Evolutionary conservation across 2,329 filamentous ascomycete species (phyloP).

Genomic region (Didymella sp.): DNA sequence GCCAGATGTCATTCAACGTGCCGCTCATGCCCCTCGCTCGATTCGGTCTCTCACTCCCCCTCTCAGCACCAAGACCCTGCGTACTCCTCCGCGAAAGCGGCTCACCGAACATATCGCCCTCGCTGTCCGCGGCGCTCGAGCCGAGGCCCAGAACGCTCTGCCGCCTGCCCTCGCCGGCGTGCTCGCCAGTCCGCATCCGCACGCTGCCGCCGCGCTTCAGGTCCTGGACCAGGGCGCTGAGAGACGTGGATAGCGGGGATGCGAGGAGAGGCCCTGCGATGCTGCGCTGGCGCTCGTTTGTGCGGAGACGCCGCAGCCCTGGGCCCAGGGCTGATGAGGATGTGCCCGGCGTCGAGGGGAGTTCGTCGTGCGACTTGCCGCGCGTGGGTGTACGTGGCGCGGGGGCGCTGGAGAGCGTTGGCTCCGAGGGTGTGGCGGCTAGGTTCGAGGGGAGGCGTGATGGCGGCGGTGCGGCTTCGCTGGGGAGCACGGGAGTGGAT

Average conservation of each 20-base stretch:
- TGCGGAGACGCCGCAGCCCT: conserved; percentile 37
- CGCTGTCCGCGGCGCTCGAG: conserved; percentile 8
- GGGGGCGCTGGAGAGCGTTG: conserved; percentile 6
- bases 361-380: conserved; percentile 18
- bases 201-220: conserved; percentile 62
- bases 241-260: conserved; percentile 65
- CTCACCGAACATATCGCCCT: conserved; percentile 26
- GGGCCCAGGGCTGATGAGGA: conserved; percentile 26
- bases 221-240: conserved; percentile 70
- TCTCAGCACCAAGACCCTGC: conserved; percentile 15
- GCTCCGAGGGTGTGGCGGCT: conserved; percentile 20
- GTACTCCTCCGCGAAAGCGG: conserved; percentile 35
- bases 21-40: conserved; percentile 40
- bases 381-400: conserved; percentile 21
- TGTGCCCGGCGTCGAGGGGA: conserved; percentile 28
- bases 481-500: conserved; percentile 41
- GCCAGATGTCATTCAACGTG: conserved; percentile 42
- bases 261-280: conserved; percentile 63
- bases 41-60: conserved; percentile 1
- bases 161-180: conserved; percentile 14
- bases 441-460: conserved; percentile 25
- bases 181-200: conserved; percentile 10
- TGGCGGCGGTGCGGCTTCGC: conserved; percentile 32
- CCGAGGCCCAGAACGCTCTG: conserved; percentile 35
- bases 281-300: conserved; percentile 38